Percentiles rank a stretch among this genome's conserved stretches.
Evolutionary conservation across 371 early-diverging fungal species (phyloP).

Genomic region (Conidiobolus incongruus): DNA sequence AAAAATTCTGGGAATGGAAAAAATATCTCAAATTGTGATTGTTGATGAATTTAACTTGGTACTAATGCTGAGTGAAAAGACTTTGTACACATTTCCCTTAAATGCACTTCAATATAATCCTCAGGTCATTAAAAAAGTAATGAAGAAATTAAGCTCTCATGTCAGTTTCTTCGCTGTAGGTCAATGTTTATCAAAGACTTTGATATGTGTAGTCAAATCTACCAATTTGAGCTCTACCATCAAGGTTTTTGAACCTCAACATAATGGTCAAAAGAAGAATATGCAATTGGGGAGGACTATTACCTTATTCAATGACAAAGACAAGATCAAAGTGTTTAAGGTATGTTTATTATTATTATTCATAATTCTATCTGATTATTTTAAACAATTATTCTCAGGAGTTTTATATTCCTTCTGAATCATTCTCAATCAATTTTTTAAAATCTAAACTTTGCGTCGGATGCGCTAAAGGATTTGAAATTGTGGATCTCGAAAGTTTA

Average conservation of each 20-base stretch:
- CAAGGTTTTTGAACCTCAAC: slow-evolving; percentile 37
- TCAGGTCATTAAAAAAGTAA: slow-evolving; percentile 14
- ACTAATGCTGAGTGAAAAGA: slow-evolving; percentile 62
- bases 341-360: too few species aligned
- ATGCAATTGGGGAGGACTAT: too few species aligned
- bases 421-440: slow-evolving; percentile 51
- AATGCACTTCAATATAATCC: slow-evolving; percentile 30
- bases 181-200: slow-evolving; percentile 31
- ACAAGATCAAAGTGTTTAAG: too few species aligned
- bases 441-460: slow-evolving; percentile 63
- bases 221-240: slow-evolving; percentile 37
- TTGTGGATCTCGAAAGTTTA: slow-evolving; percentile 62
- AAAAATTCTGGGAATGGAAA: slow-evolving; percentile 42
- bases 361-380: neutral
- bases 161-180: slow-evolving; percentile 70
- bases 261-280: too few species aligned
- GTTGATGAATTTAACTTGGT: slow-evolving; percentile 42
- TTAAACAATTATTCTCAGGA: too few species aligned
- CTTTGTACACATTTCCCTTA: slow-evolving; percentile 43
- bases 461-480: slow-evolving; percentile 75
- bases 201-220: slow-evolving; percentile 51
- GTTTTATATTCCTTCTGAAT: slow-evolving; percentile 74
- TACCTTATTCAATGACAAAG: too few species aligned
- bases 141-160: slow-evolving; percentile 41
- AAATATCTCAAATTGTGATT: slow-evolving; percentile 70